Evolutionary conservation across 2,329 filamentous ascomycete species (phyloP).

Genomic region (Cladosporium colombiae): DNA sequence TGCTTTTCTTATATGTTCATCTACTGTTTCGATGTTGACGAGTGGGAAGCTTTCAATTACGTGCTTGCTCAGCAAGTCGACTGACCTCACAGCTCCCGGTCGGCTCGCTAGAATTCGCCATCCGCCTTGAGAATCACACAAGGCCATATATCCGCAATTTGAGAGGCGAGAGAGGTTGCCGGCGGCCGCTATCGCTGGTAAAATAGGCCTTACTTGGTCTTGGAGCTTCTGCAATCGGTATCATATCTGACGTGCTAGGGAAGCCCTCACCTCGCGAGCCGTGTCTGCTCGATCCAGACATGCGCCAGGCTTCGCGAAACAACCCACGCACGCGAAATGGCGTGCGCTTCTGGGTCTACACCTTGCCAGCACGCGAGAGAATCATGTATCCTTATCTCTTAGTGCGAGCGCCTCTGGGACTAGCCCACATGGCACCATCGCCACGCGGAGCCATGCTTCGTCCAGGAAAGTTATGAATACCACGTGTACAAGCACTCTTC

Average conservation of each 20-base stretch:
- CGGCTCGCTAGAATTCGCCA: slow-evolving; percentile 8
- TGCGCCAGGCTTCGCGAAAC: neutral
- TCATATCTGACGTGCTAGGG: slow-evolving; percentile 10
- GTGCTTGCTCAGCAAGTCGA: slow-evolving; percentile 11
- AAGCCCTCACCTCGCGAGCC: neutral
- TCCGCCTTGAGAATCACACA: neutral
- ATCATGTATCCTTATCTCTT: neutral
- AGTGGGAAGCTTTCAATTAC: slow-evolving; percentile 6
- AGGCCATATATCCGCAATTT: neutral
- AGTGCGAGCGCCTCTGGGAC: neutral
- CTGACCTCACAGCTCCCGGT: neutral
- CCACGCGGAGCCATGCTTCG: neutral
- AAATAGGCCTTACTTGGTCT: neutral
- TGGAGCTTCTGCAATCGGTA: neutral
- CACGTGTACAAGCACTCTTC: slow-evolving; percentile 10
- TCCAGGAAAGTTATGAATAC: neutral
- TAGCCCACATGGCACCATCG: slow-evolving; percentile 15
- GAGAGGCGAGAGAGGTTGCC: neutral
- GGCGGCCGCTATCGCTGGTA: neutral
- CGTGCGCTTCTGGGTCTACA: neutral
- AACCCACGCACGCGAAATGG: neutral
- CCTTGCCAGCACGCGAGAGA: neutral
- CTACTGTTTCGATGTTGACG: neutral
- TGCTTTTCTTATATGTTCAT: neutral
- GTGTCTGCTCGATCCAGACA: neutral